Conservation (phyloP, 2,329 filamentous ascomycete genomes). For the Exophiala lecanii-corni region DNA sequence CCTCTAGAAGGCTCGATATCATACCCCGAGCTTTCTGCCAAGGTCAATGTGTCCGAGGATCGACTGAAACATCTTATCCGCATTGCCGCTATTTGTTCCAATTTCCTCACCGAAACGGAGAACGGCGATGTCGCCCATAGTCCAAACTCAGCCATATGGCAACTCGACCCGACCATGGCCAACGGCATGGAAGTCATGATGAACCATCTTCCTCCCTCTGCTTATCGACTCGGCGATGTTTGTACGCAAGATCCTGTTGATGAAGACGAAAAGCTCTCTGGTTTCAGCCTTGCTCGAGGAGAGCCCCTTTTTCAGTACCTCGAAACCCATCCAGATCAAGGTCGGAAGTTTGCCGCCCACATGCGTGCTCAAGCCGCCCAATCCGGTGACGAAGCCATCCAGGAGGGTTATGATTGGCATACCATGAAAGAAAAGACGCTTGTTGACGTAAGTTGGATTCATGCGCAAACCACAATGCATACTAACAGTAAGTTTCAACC, state of each 20-base stretch:
- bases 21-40: conserved; percentile 7
- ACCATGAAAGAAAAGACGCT: conserved; percentile 5
- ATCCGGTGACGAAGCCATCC: conserved; percentile 9
- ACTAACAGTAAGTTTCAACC: not conserved
- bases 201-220: conserved; percentile 9
- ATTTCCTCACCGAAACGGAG: conserved; percentile 9
- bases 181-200: conserved; percentile 14
- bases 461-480: not conserved
- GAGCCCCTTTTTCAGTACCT: conserved; percentile 11
- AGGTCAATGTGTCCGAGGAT: conserved; percentile 9
- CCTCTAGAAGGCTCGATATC: conserved; percentile 11
- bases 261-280: conserved; percentile 7
- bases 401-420: conserved; percentile 10
- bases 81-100: conserved; percentile 10
- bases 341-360: conserved; percentile 12
- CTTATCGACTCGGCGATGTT: conserved; percentile 9
- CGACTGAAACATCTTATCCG: conserved; percentile 11
- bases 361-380: conserved; percentile 11
- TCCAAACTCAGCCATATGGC: conserved; percentile 11
- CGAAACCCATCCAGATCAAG: conserved; percentile 7
- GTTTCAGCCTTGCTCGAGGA: conserved; percentile 9
- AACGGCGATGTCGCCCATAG: conserved; percentile 10
- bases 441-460: conserved; percentile 8
- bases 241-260: conserved; percentile 9
- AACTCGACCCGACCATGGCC: conserved; percentile 10